Base-by-base conservation (phyloP, 805 yeast genomes). In the Wickerhamiella occidentalis region DNA sequence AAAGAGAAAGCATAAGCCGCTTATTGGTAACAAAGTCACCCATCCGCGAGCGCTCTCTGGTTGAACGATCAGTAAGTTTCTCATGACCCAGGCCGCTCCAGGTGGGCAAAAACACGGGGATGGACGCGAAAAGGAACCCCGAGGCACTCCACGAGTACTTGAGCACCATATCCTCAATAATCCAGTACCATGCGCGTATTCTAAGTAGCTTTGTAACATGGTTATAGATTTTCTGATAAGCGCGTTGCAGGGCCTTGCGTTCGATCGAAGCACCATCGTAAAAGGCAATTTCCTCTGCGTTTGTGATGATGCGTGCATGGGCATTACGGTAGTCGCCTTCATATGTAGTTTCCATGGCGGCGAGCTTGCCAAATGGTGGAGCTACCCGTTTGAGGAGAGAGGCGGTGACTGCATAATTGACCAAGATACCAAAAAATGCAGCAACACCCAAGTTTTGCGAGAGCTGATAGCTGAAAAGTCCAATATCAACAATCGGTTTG, bases 91-190 rank as follows among this genome's bases (percentile, higher is more conserved):
- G 15, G 52, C 49, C 9, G 51, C 57, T 62, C 52, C 73, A 55
- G 3, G 72, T 64, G 17, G 80, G 80, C 51, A 85, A 63, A 47
- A 87, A 77, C 15, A 88, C 88, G 2, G 97, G 97, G 54, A 88
- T 74, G 1, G 95, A 82, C 0, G 95, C 85, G 67, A 85, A 87
- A 19, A 87, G 65, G 62, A 86, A 87, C n/a, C 96, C 96, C 67
- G 88, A 75, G 0, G 94, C 95, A 2, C 95, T 86, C 96, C 96
- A 88, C 11, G 90, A 78, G 61, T 85, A 86, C 66, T 87, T 88
- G 64, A 88, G 74, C 44, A 87, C 77, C 60, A 86, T 85, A 61
- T 86, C 94, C 67, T 88, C 96, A 52, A 83, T 64, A 53, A 85
- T 71, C 47, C 79, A 80, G 63, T 86, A 88, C 9, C 73, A 66